Evolutionary conservation across 2,329 filamentous ascomycete genomes (phyloP).

Genomic region (Fusarium redolens): DNA sequence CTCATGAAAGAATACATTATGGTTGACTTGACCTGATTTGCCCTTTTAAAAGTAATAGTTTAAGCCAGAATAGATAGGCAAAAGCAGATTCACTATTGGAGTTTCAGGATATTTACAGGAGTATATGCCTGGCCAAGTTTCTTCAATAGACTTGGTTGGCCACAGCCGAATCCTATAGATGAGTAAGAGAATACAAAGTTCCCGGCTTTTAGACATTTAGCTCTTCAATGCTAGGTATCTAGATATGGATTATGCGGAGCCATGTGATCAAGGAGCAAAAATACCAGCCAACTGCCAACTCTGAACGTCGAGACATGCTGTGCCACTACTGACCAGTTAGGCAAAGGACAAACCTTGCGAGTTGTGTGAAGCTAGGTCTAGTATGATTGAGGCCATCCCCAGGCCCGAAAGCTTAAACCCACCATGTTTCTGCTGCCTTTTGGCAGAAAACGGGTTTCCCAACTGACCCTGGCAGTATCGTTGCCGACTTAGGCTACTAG

Average conservation of each 20-base stretch:
- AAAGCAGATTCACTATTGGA: neutral
- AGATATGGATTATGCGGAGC: too few relatives aligned
- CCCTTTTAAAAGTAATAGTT: neutral
- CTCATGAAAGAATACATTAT: neutral
- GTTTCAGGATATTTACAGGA: neutral
- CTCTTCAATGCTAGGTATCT: neutral
- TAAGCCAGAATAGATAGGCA: neutral
- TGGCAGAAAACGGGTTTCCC: neutral
- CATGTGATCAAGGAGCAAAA: too few relatives aligned
- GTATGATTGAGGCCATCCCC: constrained; percentile 23
- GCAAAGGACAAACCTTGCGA: neutral
- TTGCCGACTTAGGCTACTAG: neutral
- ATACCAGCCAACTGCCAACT: neutral
- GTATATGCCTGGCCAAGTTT: neutral
- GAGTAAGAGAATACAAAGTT: neutral
- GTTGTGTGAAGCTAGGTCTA: neutral
- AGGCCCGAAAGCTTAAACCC: constrained; percentile 14
- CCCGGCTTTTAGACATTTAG: neutral
- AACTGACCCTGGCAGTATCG: neutral
- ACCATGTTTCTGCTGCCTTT: neutral
- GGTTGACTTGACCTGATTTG: neutral
- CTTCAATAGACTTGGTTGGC: neutral
- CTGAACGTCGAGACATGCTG: neutral
- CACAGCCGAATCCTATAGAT: neutral
- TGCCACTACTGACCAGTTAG: neutral